Percentiles rank a stretch among this genome's conserved stretches.
Conservation (phyloP, 116 monocot species). For the Iris pallida region DNA sequence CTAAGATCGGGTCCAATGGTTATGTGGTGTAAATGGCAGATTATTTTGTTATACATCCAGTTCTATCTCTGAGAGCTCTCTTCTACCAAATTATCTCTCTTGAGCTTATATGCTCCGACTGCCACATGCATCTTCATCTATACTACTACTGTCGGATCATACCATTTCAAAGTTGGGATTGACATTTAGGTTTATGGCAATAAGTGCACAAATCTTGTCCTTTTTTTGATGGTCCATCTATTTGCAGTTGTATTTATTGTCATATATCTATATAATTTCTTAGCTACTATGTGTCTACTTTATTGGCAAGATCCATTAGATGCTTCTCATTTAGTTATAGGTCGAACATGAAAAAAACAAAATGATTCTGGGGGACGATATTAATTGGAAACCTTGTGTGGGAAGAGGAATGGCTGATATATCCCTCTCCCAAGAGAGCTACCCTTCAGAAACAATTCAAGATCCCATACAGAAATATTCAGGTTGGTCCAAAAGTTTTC, state of each 20-base stretch:
- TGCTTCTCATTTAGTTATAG: background rate
- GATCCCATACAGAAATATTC: no score
- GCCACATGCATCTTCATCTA: background rate
- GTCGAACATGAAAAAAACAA: no score
- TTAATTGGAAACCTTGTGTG: background rate
- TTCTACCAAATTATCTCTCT: background rate
- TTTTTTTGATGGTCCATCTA: background rate
- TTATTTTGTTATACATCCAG: conserved; percentile 1
- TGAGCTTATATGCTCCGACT: background rate
- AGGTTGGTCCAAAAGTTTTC: no score
- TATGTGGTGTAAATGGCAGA: background rate
- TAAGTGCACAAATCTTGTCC: background rate
- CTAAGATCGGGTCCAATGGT: background rate
- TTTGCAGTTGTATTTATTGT: background rate
- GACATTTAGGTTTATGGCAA: background rate
- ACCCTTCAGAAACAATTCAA: no score
- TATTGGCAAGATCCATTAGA: background rate
- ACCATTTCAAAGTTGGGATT: background rate
- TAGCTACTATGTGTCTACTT: background rate
- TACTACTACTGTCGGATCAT: no score
- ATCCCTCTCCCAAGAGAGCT: background rate
- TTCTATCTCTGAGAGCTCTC: background rate
- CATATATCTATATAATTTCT: background rate
- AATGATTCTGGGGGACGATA: background rate
- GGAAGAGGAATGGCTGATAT: background rate